Conservation (phyloP, 257 asterid genomes). For the Linaria vulgaris region DNA sequence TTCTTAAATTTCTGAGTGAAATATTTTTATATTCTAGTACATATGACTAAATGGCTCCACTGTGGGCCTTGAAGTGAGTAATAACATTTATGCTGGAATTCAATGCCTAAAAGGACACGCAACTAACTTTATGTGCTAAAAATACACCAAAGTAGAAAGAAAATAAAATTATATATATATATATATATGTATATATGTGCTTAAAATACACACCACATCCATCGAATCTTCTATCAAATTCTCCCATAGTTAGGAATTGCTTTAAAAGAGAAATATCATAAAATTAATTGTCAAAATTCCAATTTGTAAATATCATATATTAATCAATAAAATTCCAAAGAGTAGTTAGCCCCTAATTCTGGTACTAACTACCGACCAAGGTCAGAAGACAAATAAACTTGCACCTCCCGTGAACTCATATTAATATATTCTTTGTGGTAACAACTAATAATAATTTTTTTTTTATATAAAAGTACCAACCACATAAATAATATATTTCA, state of each 20-base stretch:
- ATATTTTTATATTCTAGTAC: too few relatives aligned
- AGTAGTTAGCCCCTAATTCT: neutral
- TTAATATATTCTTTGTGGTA: too few relatives aligned
- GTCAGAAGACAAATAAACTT: neutral
- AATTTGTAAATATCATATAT: too few relatives aligned
- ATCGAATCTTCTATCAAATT: constrained; percentile 2
- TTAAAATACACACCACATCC: constrained; percentile 25
- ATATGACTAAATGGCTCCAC: too few relatives aligned
- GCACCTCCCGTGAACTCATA: neutral
- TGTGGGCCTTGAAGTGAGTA: constrained; percentile 1
- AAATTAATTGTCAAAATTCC: too few relatives aligned
- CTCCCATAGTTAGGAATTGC: constrained; percentile 1
- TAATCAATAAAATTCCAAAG: neutral
- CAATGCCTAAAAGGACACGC: constrained; percentile 18
- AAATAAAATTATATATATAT: too few relatives aligned
- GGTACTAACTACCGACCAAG: neutral
- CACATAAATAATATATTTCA: neutral
- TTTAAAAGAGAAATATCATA: neutral
- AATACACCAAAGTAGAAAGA: too few relatives aligned
- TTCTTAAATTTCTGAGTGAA: too few relatives aligned
- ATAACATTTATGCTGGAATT: constrained; percentile 19
- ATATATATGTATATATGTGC: too few relatives aligned
- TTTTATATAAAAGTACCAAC: too few relatives aligned
- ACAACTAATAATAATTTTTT: too few relatives aligned
- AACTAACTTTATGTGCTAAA: constrained; percentile 11